Evolutionary conservation across 2,329 filamentous ascomycete genomes (phyloP), one percentile per base, ranked within the genome.

Genomic region (Rugonectria rugulosa): DNA sequence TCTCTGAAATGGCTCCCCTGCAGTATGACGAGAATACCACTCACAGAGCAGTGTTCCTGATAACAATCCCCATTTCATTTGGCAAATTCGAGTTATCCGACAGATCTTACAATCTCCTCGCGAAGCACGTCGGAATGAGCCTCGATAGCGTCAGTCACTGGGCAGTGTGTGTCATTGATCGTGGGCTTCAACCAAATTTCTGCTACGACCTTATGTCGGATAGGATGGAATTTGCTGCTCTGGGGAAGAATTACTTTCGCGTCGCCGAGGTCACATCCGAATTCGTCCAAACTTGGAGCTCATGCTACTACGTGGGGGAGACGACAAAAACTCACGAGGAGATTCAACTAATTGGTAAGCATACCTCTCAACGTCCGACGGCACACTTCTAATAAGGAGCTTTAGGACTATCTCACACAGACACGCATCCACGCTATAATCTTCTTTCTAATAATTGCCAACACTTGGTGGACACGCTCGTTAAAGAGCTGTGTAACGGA

Each of bases 151-250:
- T 67, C 5, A 67, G 65, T 42, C 65, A 67, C 6, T 67, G 65
- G 65, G 65, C 65, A 2, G 58, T 67, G 0, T 67, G 65, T 19
- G 65, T 67, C 4, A 60, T 67, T 1, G 63, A 66, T 21, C 53
- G 65, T 8, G 61, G 56, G 4, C 51, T 67, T 2, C 61, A 53
- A 1, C 43, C 53, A 1, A 61, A 57, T 20, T 67, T 65, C 24
- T 67, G 63, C 40, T 67, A 67, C 11, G 65, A 67, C 38, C 44
- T 67, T 10, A 67, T 67, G 65, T 68, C 65, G 6, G 65, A 67
- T 36, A 57, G 65, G 3, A 5, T 67, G 17, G 65, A 67, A 36
- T 50, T 67, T 23, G 61, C 52, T 2, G 59, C 57, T 12, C 4
- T 67, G 31, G 65, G 65, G 1, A 67, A 54, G 40, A 67, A 67